Percentiles rank a stretch among this genome's conserved stretches.
Conservation (phyloP, 768 basidiomycete genomes). For the Galerina marginata region DNA sequence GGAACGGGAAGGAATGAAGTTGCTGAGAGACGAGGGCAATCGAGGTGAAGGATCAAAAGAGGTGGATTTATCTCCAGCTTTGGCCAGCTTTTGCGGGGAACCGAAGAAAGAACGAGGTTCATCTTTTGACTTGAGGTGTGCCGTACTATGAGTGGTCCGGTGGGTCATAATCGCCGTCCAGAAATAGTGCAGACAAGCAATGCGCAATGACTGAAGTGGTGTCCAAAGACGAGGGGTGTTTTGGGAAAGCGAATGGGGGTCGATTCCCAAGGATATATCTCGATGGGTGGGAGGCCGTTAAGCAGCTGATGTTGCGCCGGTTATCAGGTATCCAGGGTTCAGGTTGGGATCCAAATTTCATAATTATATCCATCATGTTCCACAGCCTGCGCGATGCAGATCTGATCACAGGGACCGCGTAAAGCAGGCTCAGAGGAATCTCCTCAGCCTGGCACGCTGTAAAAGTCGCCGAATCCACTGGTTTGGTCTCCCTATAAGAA, state of each 20-base stretch:
- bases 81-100: background rate
- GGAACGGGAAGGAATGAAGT: background rate
- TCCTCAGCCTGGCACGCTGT: background rate
- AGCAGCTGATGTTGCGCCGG: conserved; percentile 7
- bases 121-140: background rate
- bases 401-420: conserved; percentile 19
- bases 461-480: conserved; percentile 7
- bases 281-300: conserved; percentile 5
- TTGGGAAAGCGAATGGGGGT: background rate
- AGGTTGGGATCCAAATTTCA: conserved; percentile 9
- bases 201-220: background rate
- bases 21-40: no score
- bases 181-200: background rate
- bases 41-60: background rate
- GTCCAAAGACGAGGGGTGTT: background rate
- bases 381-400: conserved; percentile 12
- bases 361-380: conserved; percentile 14
- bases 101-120: conserved; percentile 5
- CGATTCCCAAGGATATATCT: conserved; percentile 11
- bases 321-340: conserved; percentile 17
- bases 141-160: background rate
- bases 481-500: background rate
- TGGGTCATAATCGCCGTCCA: conserved; percentile 2
- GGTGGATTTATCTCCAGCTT: conserved; percentile 1
- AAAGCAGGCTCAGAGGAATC: background rate